These are phyloP conservation scores for Streptanthus diversifolius DNA, from an alignment of 345 rosid species.

Conservation along the genomic window DNA sequence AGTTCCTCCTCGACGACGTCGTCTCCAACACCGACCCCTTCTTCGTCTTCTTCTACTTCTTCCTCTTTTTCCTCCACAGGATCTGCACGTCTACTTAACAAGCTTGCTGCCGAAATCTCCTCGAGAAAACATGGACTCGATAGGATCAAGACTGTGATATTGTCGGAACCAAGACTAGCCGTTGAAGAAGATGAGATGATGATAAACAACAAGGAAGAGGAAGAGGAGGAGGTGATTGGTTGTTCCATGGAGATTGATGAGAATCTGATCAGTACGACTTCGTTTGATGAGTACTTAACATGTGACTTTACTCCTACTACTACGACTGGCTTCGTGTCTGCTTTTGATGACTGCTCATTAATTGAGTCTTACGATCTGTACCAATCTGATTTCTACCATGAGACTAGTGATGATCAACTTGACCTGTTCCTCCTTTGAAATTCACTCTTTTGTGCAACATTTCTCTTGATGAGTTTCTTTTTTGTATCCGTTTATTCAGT, in stretches of 20 bases:
- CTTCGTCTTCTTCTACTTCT: slow-evolving; percentile 1
- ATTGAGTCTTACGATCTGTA: background rate
- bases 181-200: background rate
- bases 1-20: slow-evolving; percentile 14
- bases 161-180: slow-evolving; percentile 17
- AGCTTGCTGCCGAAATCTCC: slow-evolving; percentile 23
- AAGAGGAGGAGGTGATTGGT: background rate
- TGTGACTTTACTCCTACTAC: background rate
- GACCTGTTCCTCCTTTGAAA: slow-evolving; percentile 8
- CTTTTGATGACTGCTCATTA: slow-evolving; percentile 7
- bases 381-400: slow-evolving; percentile 7
- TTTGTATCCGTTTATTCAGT: background rate
- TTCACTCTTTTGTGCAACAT: background rate
- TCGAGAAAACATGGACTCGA: slow-evolving; percentile 14
- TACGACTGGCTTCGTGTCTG: slow-evolving; percentile 1
- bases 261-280: background rate
- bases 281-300: background rate
- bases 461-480: background rate
- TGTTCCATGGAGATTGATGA: slow-evolving; percentile 24
- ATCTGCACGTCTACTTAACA: slow-evolving; percentile 29
- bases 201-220: background rate
- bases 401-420: slow-evolving; percentile 13
- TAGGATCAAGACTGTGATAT: slow-evolving; percentile 17
- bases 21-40: background rate
- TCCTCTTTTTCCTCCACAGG: background rate